Evolutionary conservation across 2,329 filamentous ascomycete species (phyloP).

Genomic region (Pseudodiploospora longispora): DNA sequence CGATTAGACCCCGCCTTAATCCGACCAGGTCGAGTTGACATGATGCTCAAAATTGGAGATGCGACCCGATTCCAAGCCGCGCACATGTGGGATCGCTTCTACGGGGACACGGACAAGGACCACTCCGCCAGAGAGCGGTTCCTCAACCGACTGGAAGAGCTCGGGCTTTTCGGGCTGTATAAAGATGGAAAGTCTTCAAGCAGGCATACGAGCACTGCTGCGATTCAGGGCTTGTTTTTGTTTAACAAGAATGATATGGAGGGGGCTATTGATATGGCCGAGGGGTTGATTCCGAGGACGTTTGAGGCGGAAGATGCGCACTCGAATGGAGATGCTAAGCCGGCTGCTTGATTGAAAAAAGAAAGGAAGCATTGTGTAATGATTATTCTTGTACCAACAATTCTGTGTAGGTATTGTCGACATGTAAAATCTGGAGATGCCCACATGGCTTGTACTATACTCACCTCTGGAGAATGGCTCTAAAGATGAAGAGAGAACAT

Average conservation of each 20-base stretch:
- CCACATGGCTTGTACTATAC: background rate
- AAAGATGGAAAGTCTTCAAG: conserved; percentile 37
- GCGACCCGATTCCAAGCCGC: conserved; percentile 78
- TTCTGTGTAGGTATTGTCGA: background rate
- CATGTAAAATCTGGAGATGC: conserved; percentile 9
- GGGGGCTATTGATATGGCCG: conserved; percentile 75
- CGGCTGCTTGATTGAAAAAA: conserved; percentile 23
- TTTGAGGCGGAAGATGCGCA: conserved; percentile 40
- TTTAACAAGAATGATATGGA: conserved; percentile 90
- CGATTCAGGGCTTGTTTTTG: conserved; percentile 87
- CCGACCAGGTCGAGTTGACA: conserved; percentile 83
- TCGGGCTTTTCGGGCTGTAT: conserved; percentile 60
- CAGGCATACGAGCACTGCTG: conserved; percentile 71
- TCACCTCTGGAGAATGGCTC: background rate
- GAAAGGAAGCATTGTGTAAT: background rate
- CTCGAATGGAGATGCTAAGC: conserved; percentile 32
- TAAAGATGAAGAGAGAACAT: conserved; percentile 5
- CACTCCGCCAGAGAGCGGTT: conserved; percentile 60
- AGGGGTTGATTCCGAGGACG: conserved; percentile 52
- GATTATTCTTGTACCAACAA: background rate
- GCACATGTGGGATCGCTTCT: conserved; percentile 91
- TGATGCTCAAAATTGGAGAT: conserved; percentile 84
- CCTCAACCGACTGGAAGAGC: conserved; percentile 57
- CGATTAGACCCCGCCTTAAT: conserved; percentile 83
- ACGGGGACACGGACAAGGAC: conserved; percentile 67